Conservation (phyloP, 306 rosid genomes). For the Cucurbita argyrosperma region DNA sequence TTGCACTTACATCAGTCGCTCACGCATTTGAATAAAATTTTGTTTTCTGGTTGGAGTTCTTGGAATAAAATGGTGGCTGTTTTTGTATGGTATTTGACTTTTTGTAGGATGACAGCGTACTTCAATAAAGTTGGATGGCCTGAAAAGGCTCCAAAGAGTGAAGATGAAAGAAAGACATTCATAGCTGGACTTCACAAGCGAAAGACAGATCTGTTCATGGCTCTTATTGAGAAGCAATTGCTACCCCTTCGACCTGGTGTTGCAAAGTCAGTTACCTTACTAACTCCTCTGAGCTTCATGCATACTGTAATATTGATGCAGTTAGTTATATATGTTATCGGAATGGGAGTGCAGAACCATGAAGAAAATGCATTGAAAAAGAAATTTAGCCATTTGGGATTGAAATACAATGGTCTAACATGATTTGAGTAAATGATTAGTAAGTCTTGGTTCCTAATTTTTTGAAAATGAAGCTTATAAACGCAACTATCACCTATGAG, state of each 20-base stretch:
- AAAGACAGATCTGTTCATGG: slow-evolving; percentile 89
- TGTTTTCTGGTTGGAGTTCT: neutral
- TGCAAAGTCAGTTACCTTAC: slow-evolving; percentile 59
- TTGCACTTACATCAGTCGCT: neutral
- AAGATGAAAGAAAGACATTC: slow-evolving; percentile 69
- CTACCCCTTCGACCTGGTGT: slow-evolving; percentile 97
- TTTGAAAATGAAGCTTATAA: too few relatives aligned
- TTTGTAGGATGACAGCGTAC: slow-evolving; percentile 80
- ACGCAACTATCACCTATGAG: too few relatives aligned
- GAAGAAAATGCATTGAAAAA: neutral
- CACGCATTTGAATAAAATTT: neutral
- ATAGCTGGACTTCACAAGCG: slow-evolving; percentile 88
- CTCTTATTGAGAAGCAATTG: slow-evolving; percentile 76
- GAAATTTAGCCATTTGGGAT: neutral
- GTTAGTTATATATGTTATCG: neutral
- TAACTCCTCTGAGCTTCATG: neutral
- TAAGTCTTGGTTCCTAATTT: neutral
- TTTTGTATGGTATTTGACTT: neutral
- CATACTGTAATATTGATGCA: neutral
- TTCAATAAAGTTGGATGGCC: slow-evolving; percentile 94
- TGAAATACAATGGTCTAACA: neutral
- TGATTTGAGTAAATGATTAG: neutral
- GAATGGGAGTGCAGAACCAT: neutral
- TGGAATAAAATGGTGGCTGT: neutral
- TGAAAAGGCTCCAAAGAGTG: slow-evolving; percentile 54